A percentile compares a stretch with the other conserved stretches of the same genome.
phyloP scores from a whole-genome alignment of 2,329 filamentous ascomycete genomes.

The Colletotrichum destructivum region DNA sequence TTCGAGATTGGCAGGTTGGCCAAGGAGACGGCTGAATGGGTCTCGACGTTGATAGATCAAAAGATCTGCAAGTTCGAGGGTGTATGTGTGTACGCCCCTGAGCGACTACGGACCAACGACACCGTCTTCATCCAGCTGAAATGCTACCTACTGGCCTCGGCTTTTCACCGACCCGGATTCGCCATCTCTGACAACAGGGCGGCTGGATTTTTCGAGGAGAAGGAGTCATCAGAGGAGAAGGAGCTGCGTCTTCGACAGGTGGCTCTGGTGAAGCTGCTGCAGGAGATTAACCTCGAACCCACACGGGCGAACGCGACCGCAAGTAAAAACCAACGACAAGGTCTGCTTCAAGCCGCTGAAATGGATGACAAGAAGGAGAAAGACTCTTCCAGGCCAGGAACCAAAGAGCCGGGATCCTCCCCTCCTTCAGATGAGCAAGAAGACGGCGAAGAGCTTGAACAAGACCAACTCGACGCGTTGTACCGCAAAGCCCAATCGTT shows the following conservation, averaged over 20 bases:
- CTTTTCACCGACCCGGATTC: conserved; percentile 78
- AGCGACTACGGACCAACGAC: conserved; percentile 88
- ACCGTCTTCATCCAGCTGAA: conserved; percentile 92
- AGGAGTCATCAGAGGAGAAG: conserved; percentile 89
- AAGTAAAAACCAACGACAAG: conserved; percentile 85
- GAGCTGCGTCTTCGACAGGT: conserved; percentile 87
- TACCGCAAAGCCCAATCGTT: conserved; percentile 98
- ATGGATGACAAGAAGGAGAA: conserved; percentile 83
- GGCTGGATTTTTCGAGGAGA: conserved; percentile 83
- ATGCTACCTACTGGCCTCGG: conserved; percentile 81
- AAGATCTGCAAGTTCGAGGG: conserved; percentile 90
- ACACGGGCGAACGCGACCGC: conserved; percentile 81
- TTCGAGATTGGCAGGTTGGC: conserved; percentile 89
- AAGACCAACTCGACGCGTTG: conserved; percentile 93
- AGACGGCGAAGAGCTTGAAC: conserved; percentile 91
- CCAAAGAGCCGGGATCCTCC: conserved; percentile 60
- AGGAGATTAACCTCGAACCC: conserved; percentile 88
- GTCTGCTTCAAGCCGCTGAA: conserved; percentile 88
- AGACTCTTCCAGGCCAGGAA: conserved; percentile 58
- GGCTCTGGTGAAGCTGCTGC: conserved; percentile 88
- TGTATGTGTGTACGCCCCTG: conserved; percentile 89
- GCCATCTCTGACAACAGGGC: conserved; percentile 78
- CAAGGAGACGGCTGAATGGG: conserved; percentile 91
- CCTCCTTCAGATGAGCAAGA: conserved; percentile 80
- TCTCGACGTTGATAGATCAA: conserved; percentile 92